Evolutionary conservation across 2,329 filamentous ascomycete species (phyloP).

Genomic region (Trichoderma sp.): DNA sequence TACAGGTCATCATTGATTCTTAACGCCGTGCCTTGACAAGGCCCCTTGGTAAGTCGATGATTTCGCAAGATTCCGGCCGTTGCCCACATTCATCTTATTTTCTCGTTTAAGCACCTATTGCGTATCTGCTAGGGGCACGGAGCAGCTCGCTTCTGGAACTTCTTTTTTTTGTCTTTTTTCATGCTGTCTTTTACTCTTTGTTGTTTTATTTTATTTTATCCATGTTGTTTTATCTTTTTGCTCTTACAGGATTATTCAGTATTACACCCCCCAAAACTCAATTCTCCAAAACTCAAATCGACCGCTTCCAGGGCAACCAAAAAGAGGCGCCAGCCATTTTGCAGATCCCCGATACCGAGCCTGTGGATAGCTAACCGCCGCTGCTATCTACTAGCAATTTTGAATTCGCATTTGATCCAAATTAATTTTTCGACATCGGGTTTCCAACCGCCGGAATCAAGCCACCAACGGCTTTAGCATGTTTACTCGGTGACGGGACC

Average conservation of each 20-base stretch:
- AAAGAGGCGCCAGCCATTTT: background rate
- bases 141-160: background rate
- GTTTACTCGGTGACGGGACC: constrained; percentile 15
- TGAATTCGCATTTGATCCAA: background rate
- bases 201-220: background rate
- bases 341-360: background rate
- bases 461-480: background rate
- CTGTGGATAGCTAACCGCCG: background rate
- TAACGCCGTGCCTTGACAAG: background rate
- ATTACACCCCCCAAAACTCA: background rate
- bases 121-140: background rate
- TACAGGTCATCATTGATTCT: background rate
- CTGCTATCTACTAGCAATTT: background rate
- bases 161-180: background rate
- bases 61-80: background rate
- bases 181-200: background rate
- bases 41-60: background rate
- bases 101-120: background rate
- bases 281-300: background rate
- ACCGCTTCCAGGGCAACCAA: background rate
- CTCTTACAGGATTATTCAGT: background rate
- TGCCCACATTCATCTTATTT: constrained; percentile 7
- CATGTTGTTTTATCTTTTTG: no score
- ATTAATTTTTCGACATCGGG: background rate
- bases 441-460: background rate